Conservation (phyloP, 495 filamentous ascomycete species). For the Mytilinidion resinicola region DNA sequence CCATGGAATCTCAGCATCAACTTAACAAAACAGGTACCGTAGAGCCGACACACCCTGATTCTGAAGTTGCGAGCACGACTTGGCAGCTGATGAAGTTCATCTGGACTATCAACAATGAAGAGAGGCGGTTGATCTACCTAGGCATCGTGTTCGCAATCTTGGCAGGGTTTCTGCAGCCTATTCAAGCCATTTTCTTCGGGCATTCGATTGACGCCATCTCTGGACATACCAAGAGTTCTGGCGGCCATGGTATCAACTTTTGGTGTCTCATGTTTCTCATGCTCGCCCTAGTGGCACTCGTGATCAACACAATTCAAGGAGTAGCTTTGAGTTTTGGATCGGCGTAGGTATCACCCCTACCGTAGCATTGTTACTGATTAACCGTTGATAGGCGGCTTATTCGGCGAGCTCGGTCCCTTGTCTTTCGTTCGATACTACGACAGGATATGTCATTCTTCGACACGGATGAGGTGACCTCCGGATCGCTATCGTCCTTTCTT, state of each 20-base stretch:
- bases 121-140: conserved; percentile 65
- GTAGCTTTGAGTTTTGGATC: conserved; percentile 64
- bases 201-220: conserved; percentile 72
- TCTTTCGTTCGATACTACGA: conserved; percentile 83
- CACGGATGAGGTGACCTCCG: conserved; percentile 73
- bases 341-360: background rate
- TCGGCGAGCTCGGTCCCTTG: conserved; percentile 67
- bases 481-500: conserved; percentile 76
- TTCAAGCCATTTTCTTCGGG: conserved; percentile 84
- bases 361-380: background rate
- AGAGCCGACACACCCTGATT: too few species aligned
- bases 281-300: conserved; percentile 72
- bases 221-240: conserved; percentile 32
- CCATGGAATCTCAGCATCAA: too few species aligned
- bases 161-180: conserved; percentile 77
- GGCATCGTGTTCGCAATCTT: conserved; percentile 75
- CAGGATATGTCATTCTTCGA: conserved; percentile 92
- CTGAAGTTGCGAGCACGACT: conserved; percentile 38
- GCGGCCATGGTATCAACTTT: conserved; percentile 50
- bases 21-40: too few species aligned
- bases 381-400: conserved; percentile 67
- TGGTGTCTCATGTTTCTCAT: conserved; percentile 94
- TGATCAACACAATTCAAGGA: conserved; percentile 63
- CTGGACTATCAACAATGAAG: conserved; percentile 70
- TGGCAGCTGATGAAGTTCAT: conserved; percentile 83